Evolutionary conservation across 805 yeast genomes (phyloP), one percentile per base, ranked within the genome.

Genomic region (Kazachstania kunashirensis): DNA sequence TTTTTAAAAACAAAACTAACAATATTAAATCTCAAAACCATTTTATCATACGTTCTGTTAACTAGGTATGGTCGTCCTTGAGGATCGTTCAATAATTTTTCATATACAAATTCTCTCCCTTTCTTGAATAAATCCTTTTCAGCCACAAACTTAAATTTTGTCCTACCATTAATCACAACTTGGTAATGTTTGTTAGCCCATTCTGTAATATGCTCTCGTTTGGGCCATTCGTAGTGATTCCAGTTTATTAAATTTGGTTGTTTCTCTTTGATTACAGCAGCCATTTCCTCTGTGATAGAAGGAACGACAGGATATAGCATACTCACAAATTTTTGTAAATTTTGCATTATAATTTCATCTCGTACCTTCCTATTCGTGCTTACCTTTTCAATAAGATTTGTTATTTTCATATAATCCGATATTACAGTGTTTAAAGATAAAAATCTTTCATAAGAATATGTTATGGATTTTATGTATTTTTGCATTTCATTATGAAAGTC

Each of bases 391-490:
- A 83, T 47, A 2, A 65, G 46, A 47, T 77, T 73, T 9, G 94
- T 80, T 34, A 79, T 56, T 51, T 86, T 92, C 95, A 86, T 89
- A 50, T 76, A 81, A 53, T 86, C 94, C 0, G 96, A 84, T 17
- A 92, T 73, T 2, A 85, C 77, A 0, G 96, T 88, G 57, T 92
- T 89, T 54, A 89, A 64, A 0, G 86, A 68, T 19, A 81, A 59
- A 0, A 73, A 69, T 1, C 60, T 64, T 16, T 66, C 73, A 38
- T 84, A 72, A 0, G 95, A 75, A 6, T 63, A 66, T 12, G 80
- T 71, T 7, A 85, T 68, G 8, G 70, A 62, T 15, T 53, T 55
- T 12, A 78, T 47, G 29, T 67, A 64, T 3, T 47, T 50, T 46
- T 74, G 81, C 0, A 71, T 57, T 9, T 68, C 72, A 43, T 80